phyloP scores from a whole-genome alignment of 75 land plant genomes.

The Selaginella moellendorffii region DNA sequence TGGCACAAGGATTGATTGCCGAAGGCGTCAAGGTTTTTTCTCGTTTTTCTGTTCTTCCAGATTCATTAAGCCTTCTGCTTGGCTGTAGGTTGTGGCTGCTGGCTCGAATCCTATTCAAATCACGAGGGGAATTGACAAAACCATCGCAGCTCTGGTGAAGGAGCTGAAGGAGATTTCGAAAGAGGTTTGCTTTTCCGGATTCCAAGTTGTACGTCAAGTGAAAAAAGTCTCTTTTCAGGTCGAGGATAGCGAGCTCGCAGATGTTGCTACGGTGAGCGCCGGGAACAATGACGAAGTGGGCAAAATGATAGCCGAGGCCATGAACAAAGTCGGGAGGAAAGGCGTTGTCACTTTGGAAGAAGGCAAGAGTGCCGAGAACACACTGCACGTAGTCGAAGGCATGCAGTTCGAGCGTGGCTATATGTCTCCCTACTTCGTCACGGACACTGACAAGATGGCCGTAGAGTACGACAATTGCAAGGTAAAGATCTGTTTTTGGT shows the following conservation, averaged over 20 bases:
- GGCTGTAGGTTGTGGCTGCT: slow-evolving; percentile 58
- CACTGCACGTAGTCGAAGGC: slow-evolving; percentile 60
- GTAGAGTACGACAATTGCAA: slow-evolving; percentile 74
- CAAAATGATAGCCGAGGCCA: slow-evolving; percentile 79
- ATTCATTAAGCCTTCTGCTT: background rate
- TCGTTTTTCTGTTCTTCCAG: too few relatives aligned
- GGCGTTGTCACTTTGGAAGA: slow-evolving; percentile 78
- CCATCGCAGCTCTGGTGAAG: slow-evolving; percentile 45
- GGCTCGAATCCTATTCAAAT: slow-evolving; percentile 75
- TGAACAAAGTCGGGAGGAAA: slow-evolving; percentile 65
- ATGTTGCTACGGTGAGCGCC: slow-evolving; percentile 85
- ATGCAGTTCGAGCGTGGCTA: too few relatives aligned
- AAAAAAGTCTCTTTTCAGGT: slow-evolving; percentile 29
- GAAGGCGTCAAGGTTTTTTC: slow-evolving; percentile 99
- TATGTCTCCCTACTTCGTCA: slow-evolving; percentile 88
- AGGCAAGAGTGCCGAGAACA: slow-evolving; percentile 68
- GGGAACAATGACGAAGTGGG: slow-evolving; percentile 74
- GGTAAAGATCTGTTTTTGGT: too few relatives aligned
- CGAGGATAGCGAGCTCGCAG: slow-evolving; percentile 81
- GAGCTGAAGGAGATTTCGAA: slow-evolving; percentile 56
- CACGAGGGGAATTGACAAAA: slow-evolving; percentile 69
- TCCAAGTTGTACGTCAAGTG: slow-evolving; percentile 1
- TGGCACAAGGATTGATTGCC: slow-evolving; percentile 72
- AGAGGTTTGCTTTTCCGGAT: too few relatives aligned
- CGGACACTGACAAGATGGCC: slow-evolving; percentile 70